A percentile compares a stretch with the other conserved stretches of the same genome.
These are phyloP conservation scores for Aureobasidium uvarum DNA, from an alignment of 2,329 filamentous ascomycete species.

Conservation along the genomic window DNA sequence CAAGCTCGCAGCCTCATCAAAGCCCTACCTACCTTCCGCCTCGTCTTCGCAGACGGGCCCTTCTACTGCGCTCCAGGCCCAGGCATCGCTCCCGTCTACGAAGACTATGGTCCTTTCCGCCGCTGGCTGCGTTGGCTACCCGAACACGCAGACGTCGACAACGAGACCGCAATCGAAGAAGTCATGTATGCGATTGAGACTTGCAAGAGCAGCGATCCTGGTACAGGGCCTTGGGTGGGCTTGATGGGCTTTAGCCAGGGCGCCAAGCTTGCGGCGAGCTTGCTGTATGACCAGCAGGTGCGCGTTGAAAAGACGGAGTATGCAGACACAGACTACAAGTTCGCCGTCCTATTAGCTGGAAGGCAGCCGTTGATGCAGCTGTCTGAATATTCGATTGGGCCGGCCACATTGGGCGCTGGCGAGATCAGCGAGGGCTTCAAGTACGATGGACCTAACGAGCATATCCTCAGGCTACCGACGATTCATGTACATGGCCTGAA, in stretches of 20 bases:
- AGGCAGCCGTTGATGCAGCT: constrained; percentile 59
- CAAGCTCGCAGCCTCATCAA: constrained; percentile 61
- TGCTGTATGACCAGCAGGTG: constrained; percentile 60
- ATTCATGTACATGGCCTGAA: constrained; percentile 66
- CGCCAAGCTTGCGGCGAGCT: constrained; percentile 48
- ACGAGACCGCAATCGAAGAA: constrained; percentile 49
- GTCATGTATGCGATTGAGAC: constrained; percentile 47
- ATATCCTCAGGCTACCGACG: constrained; percentile 58
- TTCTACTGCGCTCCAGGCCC: constrained; percentile 62
- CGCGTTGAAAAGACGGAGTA: constrained; percentile 43
- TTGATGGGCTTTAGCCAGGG: constrained; percentile 53
- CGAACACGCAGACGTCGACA: constrained; percentile 56
- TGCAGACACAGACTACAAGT: constrained; percentile 52
- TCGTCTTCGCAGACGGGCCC: constrained; percentile 70
- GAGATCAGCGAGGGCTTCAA: constrained; percentile 49
- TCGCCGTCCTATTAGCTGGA: constrained; percentile 62
- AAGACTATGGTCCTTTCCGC: constrained; percentile 63
- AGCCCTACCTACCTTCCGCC: constrained; percentile 61
- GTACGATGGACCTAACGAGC: constrained; percentile 46
- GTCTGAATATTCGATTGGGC: constrained; percentile 41
- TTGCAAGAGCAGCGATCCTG: constrained; percentile 48
- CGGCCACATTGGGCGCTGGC: constrained; percentile 43
- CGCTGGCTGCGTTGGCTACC: constrained; percentile 63
- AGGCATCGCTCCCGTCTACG: constrained; percentile 64
- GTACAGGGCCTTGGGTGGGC: constrained; percentile 50